Evolutionary conservation across 169 alveolate genomes (phyloP).

Genomic region (Babesia bovis): DNA sequence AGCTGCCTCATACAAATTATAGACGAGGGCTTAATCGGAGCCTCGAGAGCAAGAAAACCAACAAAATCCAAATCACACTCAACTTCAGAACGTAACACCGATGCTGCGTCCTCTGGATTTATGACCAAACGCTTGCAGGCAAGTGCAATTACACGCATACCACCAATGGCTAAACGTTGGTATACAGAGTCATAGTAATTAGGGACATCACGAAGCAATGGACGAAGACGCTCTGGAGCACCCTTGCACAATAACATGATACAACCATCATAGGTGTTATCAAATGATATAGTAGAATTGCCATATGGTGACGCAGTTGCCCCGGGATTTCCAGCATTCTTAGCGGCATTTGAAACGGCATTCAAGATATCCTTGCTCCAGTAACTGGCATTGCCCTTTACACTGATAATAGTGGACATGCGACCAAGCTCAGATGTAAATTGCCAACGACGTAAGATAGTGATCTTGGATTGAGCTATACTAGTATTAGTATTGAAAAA

Average conservation of each 20-base stretch:
- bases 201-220: conserved; percentile 86
- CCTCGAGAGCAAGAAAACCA: conserved; percentile 92
- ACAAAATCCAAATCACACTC: conserved; percentile 90
- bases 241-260: conserved; percentile 89
- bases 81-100: conserved; percentile 80
- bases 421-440: conserved; percentile 86
- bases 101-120: conserved; percentile 36
- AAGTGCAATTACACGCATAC: conserved; percentile 83
- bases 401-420: conserved; percentile 67
- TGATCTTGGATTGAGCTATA: conserved; percentile 7
- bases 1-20: conserved; percentile 80
- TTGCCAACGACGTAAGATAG: conserved; percentile 79
- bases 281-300: neutral
- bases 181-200: conserved; percentile 82
- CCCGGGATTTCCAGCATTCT: neutral
- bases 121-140: conserved; percentile 69
- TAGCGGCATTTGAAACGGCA: neutral
- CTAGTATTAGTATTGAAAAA: neutral
- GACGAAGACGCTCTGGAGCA: conserved; percentile 92
- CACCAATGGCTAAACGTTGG: conserved; percentile 82
- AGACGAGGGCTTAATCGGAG: conserved; percentile 92
- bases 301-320: neutral
- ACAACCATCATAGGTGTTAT: conserved; percentile 21
- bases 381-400: conserved; percentile 24
- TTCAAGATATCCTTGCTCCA: conserved; percentile 8